These are phyloP conservation scores for Paratinospora sagittata DNA, from an alignment of 164 flowering plant genomes.

Conservation along the genomic window DNA sequence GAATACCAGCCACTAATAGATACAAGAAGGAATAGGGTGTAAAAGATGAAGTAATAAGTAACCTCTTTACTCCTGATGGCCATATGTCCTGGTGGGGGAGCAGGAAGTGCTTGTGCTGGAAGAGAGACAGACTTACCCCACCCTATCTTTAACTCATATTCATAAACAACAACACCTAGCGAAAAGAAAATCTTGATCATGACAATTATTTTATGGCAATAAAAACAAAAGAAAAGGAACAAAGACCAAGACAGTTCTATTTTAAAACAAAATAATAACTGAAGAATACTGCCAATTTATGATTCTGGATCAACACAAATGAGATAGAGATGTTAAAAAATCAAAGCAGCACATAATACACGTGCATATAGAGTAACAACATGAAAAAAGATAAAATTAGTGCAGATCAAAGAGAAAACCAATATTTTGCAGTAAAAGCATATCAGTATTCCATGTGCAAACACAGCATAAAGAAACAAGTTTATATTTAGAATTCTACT, in stretches of 20 bases:
- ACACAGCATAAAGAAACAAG: too few relatives aligned
- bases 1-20: not conserved
- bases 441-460: too few relatives aligned
- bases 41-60: slow-evolving; percentile 10
- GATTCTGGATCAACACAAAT: too few relatives aligned
- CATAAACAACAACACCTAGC: slow-evolving; percentile 91
- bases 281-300: not conserved
- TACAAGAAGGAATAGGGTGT: slow-evolving; percentile 1
- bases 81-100: slow-evolving; percentile 99
- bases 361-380: too few relatives aligned
- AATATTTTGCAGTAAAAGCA: too few relatives aligned
- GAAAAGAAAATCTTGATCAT: slow-evolving; percentile 2
- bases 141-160: slow-evolving; percentile 95
- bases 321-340: too few relatives aligned
- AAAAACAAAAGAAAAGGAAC: too few relatives aligned
- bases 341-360: too few relatives aligned
- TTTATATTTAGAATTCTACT: too few relatives aligned
- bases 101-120: slow-evolving; percentile 97
- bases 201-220: not conserved
- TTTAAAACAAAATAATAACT: not conserved
- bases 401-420: too few relatives aligned
- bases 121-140: slow-evolving; percentile 99
- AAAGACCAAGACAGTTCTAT: too few relatives aligned
- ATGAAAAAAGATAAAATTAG: too few relatives aligned
- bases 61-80: slow-evolving; percentile 99